phyloP scores from a whole-genome alignment of 2,329 filamentous ascomycete species.

The Sarocladium brachiariae region DNA sequence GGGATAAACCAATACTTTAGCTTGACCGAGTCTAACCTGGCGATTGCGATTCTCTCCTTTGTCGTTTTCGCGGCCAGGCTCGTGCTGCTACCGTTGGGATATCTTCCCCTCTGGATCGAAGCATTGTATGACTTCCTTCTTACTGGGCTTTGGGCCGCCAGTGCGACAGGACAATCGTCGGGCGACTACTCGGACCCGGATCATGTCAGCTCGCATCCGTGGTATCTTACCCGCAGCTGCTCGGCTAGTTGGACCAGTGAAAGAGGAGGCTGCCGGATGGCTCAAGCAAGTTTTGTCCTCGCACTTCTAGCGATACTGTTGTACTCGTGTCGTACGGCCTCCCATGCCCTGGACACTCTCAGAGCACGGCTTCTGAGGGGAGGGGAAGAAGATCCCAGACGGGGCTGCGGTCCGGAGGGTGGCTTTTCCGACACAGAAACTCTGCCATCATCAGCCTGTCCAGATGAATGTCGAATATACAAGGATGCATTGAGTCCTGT shows the following conservation, averaged over 20 bases:
- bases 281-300: slow-evolving; percentile 17
- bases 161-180: slow-evolving; percentile 15
- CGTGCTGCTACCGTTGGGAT: slow-evolving; percentile 17
- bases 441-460: neutral
- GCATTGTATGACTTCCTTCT: slow-evolving; percentile 24
- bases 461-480: slow-evolving; percentile 9
- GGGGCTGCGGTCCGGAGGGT: neutral
- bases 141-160: slow-evolving; percentile 20
- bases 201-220: slow-evolving; percentile 19
- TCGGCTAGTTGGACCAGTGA: slow-evolving; percentile 13
- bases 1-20: too few relatives aligned
- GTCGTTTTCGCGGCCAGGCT: slow-evolving; percentile 20
- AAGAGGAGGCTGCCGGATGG: slow-evolving; percentile 15
- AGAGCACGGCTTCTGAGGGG: neutral
- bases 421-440: slow-evolving; percentile 11
- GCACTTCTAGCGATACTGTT: slow-evolving; percentile 16
- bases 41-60: slow-evolving; percentile 22
- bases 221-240: slow-evolving; percentile 21
- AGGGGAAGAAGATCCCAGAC: neutral
- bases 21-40: slow-evolving; percentile 11
- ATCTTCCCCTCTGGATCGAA: slow-evolving; percentile 18
- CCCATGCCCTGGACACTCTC: neutral
- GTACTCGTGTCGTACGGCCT: slow-evolving; percentile 11
- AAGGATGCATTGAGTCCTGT: slow-evolving; percentile 24
- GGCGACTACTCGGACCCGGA: slow-evolving; percentile 20